Percentiles rank a stretch among this genome's conserved stretches.
Evolutionary conservation across 441 rosid genomes (phyloP).

Genomic region (Euphorbia celastroides): DNA sequence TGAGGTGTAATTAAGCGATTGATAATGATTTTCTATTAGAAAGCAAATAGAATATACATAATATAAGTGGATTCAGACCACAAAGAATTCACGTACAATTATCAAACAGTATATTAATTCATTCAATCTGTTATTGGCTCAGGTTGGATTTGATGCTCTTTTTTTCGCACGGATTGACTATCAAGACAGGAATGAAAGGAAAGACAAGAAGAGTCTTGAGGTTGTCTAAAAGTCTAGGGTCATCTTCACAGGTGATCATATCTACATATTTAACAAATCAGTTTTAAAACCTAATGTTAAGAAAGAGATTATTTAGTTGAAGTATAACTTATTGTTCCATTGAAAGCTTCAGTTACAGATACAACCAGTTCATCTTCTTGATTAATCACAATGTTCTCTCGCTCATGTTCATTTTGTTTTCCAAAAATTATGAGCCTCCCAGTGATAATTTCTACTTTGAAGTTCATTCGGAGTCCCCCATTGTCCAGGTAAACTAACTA

Average conservation of each 20-base stretch:
- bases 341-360: too few species aligned
- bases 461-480: slow-evolving; percentile 58
- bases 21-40: too few species aligned
- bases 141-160: slow-evolving; percentile 95
- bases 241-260: slow-evolving; percentile 87
- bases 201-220: slow-evolving; percentile 87
- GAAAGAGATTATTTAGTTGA: too few species aligned
- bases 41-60: too few species aligned
- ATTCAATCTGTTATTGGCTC: slow-evolving; percentile 23
- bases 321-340: too few species aligned
- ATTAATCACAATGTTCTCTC: too few species aligned
- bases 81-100: too few species aligned
- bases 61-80: too few species aligned
- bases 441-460: slow-evolving; percentile 91
- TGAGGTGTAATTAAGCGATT: too few species aligned
- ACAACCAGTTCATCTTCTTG: too few species aligned
- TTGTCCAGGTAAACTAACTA: slow-evolving; percentile 65
- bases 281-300: too few species aligned
- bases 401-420: slow-evolving; percentile 18
- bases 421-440: slow-evolving; percentile 89
- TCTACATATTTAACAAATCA: background rate
- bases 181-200: slow-evolving; percentile 90
- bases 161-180: slow-evolving; percentile 96
- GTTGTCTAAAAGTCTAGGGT: slow-evolving; percentile 90
- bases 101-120: too few species aligned